phyloP scores from a whole-genome alignment of 129 eudicot species.

The Centella asiatica region DNA sequence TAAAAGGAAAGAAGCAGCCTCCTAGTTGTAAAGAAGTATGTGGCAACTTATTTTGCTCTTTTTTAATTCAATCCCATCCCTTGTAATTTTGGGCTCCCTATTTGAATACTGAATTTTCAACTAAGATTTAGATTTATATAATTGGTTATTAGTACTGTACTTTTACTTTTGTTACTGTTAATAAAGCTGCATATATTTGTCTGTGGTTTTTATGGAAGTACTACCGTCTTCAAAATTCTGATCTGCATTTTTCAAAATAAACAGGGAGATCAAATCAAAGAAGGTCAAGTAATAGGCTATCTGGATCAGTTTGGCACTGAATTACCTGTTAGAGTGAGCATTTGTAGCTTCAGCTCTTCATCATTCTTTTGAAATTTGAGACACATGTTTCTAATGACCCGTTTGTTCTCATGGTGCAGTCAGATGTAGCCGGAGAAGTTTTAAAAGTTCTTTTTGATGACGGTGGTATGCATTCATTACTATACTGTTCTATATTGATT shows the following conservation, averaged over 20 bases:
- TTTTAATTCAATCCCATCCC: background rate
- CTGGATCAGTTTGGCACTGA: constrained; percentile 71
- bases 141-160: no score
- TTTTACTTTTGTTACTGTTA: background rate
- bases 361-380: background rate
- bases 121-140: no score
- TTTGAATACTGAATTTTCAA: no score
- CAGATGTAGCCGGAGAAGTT: constrained; percentile 83
- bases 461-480: constrained; percentile 47
- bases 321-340: constrained; percentile 69
- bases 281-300: constrained; percentile 75
- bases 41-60: background rate
- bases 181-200: no score
- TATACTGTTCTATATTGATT: background rate
- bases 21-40: constrained; percentile 66
- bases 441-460: constrained; percentile 65
- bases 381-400: background rate
- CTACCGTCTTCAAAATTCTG: background rate
- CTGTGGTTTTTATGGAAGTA: background rate
- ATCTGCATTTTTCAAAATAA: background rate
- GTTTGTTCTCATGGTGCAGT: constrained; percentile 33
- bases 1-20: constrained; percentile 70
- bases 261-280: constrained; percentile 77
- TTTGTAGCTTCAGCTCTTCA: constrained; percentile 10
- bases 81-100: no score